phyloP scores from a whole-genome alignment of 352 stramenopile genomes.

The Pythium periplocum region DNA sequence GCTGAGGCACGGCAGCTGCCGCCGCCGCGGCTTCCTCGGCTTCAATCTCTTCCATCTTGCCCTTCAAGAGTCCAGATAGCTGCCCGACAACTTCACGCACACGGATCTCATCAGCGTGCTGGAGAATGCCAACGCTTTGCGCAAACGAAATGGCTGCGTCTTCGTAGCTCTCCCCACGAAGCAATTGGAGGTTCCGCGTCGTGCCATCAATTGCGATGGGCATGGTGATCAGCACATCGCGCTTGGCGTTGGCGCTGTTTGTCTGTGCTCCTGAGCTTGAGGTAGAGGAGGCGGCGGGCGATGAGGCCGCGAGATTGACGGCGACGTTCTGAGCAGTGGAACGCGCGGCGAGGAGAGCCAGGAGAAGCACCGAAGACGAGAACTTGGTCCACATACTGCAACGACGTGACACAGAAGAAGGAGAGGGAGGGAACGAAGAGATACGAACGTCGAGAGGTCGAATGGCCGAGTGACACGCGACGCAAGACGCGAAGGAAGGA shows the following conservation, averaged over 20 bases:
- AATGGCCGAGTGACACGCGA: conserved; percentile 6
- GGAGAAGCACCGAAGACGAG: conserved; percentile 6
- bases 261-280: no score
- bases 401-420: not conserved
- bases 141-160: conserved; percentile 58
- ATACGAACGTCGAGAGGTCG: no score
- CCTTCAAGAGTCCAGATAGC: conserved; percentile 60
- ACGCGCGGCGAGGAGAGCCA: conserved; percentile 8
- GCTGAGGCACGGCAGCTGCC: conserved; percentile 8
- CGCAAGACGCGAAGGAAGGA: not conserved
- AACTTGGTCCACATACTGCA: conserved; percentile 17
- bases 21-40: conserved; percentile 10
- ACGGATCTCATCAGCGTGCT: conserved; percentile 35
- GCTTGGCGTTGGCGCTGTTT: no score
- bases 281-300: no score
- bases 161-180: conserved; percentile 63
- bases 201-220: conserved; percentile 58
- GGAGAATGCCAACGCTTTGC: conserved; percentile 48
- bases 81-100: conserved; percentile 58
- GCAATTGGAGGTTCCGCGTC: conserved; percentile 52
- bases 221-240: conserved; percentile 68
- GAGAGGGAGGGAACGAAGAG: not conserved
- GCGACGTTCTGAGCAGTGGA: conserved; percentile 25
- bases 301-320: no score
- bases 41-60: conserved; percentile 51